Percentiles rank a stretch among this genome's conserved stretches.
Evolutionary conservation across 106 monocot species (phyloP).

Genomic region (Dendrobium catenatum): DNA sequence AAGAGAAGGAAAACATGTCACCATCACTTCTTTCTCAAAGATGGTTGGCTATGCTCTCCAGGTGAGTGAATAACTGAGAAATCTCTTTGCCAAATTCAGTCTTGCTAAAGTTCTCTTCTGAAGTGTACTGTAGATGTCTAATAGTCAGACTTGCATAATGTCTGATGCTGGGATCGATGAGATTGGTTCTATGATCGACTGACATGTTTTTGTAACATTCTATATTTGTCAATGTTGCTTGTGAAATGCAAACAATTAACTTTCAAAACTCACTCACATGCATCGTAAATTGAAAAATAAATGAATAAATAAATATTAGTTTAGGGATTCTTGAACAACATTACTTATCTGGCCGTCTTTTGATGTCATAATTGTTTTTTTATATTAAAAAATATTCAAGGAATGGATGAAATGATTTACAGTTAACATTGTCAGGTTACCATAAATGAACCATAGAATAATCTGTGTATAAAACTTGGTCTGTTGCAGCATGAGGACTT

Average conservation of each 20-base stretch:
- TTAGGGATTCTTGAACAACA: background rate
- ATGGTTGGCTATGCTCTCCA: conserved; percentile 94
- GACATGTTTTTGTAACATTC: background rate
- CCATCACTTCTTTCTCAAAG: conserved; percentile 87
- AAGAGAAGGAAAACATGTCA: conserved; percentile 79
- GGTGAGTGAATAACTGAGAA: conserved; percentile 31
- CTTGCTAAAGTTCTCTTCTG: background rate
- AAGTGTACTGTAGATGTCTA: background rate
- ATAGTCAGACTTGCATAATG: background rate
- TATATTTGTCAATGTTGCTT: background rate
- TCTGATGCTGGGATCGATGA: background rate
- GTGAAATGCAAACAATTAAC: background rate
- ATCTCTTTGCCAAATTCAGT: background rate
- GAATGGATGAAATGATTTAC: background rate
- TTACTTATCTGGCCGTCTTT: background rate
- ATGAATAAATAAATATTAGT: background rate
- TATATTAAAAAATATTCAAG: background rate
- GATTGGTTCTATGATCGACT: background rate
- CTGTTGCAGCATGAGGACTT: background rate
- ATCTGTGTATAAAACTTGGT: background rate
- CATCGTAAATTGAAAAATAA: background rate
- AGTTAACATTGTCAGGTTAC: background rate
- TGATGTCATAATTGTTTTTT: background rate
- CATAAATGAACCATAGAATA: background rate
- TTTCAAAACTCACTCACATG: background rate